Base-by-base conservation (phyloP, 305 asterid genomes). In the Fraxinus sp. region DNA sequence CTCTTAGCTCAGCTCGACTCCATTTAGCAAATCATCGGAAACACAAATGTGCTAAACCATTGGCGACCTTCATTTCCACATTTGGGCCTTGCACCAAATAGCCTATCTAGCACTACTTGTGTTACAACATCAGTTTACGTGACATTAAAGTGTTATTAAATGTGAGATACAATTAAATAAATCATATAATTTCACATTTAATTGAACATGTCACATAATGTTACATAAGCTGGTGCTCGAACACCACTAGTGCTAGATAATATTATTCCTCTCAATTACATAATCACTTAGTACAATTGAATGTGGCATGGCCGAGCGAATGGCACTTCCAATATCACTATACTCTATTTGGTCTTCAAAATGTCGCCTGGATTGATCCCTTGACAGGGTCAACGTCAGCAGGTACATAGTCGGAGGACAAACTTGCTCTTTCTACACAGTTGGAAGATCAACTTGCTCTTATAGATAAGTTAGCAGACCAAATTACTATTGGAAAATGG, bases 261-360 rank as follows among this genome's bases (percentile, higher is more conserved):
- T 1, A 46, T 44, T 44, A 46, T 11, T 46, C 5, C 88, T 89
- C 35, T 94, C 97, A 70, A 95, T 81, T 87, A 90, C 94, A 83
- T 95, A 95, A 86, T 95, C 98, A 26, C 97, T 98, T 6, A 94
- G 83, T 4, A 93, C 91, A 80, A 92, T 76, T 0, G 98, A 95
- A 75, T 96, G 97, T 0, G 99, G 98, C 93, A 95, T 86, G 68
- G 97, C 95, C 0, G 98, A 90, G 49, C 88, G 91, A 44, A 95
- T 78, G 1, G 99, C 97, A 79, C 93, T 94, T 36, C 94, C 93
- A n/a, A 92, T 92, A 82, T 95, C 99, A 79, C 84, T 92, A 73
- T 94, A 87, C 87, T 92, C 97, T 66, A 94, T 89, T 82, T 91
- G 97, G 82, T 88, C 89, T 83, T 94, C 94, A 13, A 95, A 90